These are phyloP conservation scores for Saccharomycopsis sp. DNA, from an alignment of 805 yeast genomes.

Conservation along the genomic window DNA sequence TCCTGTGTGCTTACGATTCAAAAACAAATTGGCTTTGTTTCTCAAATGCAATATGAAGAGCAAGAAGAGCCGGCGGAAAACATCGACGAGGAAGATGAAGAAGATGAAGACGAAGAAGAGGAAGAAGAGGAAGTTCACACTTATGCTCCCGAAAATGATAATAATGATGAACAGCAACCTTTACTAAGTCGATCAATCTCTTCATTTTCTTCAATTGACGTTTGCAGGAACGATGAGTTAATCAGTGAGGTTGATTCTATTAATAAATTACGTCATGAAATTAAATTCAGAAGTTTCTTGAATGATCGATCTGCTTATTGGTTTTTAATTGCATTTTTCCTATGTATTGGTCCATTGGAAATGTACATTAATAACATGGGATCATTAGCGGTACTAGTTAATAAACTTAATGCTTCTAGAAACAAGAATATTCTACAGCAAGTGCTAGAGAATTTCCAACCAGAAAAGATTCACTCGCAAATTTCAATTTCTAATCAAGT, in stretches of 20 bases:
- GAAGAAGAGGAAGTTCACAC: constrained; percentile 28
- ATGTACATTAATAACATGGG: constrained; percentile 81
- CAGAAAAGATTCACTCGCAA: not conserved
- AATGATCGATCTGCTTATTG: constrained; percentile 56
- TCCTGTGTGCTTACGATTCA: constrained; percentile 59
- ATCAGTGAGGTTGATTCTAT: constrained; percentile 78
- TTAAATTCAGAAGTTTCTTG: constrained; percentile 26
- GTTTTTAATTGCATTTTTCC: constrained; percentile 53
- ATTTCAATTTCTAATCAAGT: constrained; percentile 39
- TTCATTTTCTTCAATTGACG: constrained; percentile 5
- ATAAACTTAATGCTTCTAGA: constrained; percentile 22
- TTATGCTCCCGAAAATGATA: constrained; percentile 28
- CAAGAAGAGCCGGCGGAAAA: constrained; percentile 23
- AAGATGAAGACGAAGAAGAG: constrained; percentile 21
- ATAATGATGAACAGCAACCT: constrained; percentile 10
- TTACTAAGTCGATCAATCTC: not conserved
- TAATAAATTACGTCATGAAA: constrained; percentile 24
- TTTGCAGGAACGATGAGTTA: constrained; percentile 30
- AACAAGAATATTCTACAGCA: constrained; percentile 13
- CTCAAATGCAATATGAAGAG: constrained; percentile 11
- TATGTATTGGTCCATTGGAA: constrained; percentile 78
- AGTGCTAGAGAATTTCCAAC: not conserved
- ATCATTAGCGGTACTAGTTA: constrained; percentile 46
- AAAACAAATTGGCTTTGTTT: constrained; percentile 33
- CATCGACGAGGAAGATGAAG: constrained; percentile 26